phyloP scores from a whole-genome alignment of 208 protist genomes.

The Herpetomonas samuelpessoai region DNA sequence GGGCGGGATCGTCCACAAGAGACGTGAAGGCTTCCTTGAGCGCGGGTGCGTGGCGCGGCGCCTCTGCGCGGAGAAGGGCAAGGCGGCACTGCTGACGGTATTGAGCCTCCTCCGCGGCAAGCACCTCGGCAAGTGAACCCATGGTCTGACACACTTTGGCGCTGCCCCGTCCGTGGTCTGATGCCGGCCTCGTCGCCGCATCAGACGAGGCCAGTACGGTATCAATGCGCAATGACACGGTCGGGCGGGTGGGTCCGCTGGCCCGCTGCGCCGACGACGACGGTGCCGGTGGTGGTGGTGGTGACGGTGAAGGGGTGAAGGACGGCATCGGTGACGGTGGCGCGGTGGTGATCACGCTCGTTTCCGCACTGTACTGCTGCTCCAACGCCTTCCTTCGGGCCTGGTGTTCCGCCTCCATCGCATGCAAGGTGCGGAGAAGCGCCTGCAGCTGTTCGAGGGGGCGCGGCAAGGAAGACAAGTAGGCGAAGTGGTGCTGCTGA shows the following conservation, averaged over 20 bases:
- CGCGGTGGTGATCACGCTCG: not conserved
- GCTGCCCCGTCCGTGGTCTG: no score
- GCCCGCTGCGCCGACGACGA: no score
- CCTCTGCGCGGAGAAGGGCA: slow-evolving; percentile 42
- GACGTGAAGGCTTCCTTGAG: slow-evolving; percentile 47
- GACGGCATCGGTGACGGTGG: not conserved
- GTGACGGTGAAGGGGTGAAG: no score
- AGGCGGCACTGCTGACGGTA: slow-evolving; percentile 25
- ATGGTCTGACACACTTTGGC: no score
- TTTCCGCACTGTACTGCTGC: no score
- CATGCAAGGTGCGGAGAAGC: slow-evolving; percentile 8
- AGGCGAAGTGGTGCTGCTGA: slow-evolving; percentile 27
- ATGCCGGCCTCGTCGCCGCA: no score
- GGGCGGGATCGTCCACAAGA: slow-evolving; percentile 34
- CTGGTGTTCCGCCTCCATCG: not conserved
- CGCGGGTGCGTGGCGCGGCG: slow-evolving; percentile 32
- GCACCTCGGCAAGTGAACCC: not conserved
- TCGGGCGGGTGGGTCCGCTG: no score
- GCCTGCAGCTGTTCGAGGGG: slow-evolving; percentile 31
- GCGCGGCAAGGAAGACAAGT: slow-evolving; percentile 34
- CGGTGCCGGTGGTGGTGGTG: no score
- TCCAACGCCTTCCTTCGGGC: no score
- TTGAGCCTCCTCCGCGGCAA: slow-evolving; percentile 13
- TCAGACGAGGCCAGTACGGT: no score
- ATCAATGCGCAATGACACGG: no score